phyloP scores from a whole-genome alignment of 495 filamentous ascomycete genomes.

The Collariella sp. region DNA sequence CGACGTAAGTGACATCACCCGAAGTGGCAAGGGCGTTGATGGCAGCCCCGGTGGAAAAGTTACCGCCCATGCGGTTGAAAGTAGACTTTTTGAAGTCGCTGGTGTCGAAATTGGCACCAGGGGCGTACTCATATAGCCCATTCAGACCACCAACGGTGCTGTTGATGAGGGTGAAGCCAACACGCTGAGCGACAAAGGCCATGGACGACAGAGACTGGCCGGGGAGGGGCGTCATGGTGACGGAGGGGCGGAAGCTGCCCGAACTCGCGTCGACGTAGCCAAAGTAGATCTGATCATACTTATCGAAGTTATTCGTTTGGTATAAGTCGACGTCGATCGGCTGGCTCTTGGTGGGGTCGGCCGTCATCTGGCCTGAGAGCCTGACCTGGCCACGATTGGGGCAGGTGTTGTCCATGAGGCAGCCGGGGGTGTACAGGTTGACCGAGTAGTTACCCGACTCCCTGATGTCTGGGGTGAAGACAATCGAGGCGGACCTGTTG shows the following conservation, averaged over 20 bases:
- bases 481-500: constrained; percentile 52
- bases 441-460: constrained; percentile 86
- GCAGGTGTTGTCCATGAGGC: constrained; percentile 70
- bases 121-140: constrained; percentile 84
- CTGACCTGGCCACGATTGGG: constrained; percentile 64
- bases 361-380: constrained; percentile 62
- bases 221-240: constrained; percentile 64
- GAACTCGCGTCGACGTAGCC: constrained; percentile 73
- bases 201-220: constrained; percentile 55
- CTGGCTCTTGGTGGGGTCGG: constrained; percentile 35
- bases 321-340: constrained; percentile 49
- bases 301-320: constrained; percentile 90
- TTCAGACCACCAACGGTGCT: constrained; percentile 72
- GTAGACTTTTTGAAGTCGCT: constrained; percentile 60
- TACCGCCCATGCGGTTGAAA: constrained; percentile 63
- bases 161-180: constrained; percentile 65
- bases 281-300: constrained; percentile 84
- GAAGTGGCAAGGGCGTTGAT: constrained; percentile 55
- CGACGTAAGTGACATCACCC: constrained; percentile 60
- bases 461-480: constrained; percentile 79
- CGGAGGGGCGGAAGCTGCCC: constrained; percentile 64
- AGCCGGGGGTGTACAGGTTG: constrained; percentile 85
- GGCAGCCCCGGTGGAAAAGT: constrained; percentile 53
- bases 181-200: constrained; percentile 75
- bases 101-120: constrained; percentile 48